Base-by-base conservation (phyloP, 768 basidiomycete genomes). In the Leucocoprinus birnbaumii region DNA sequence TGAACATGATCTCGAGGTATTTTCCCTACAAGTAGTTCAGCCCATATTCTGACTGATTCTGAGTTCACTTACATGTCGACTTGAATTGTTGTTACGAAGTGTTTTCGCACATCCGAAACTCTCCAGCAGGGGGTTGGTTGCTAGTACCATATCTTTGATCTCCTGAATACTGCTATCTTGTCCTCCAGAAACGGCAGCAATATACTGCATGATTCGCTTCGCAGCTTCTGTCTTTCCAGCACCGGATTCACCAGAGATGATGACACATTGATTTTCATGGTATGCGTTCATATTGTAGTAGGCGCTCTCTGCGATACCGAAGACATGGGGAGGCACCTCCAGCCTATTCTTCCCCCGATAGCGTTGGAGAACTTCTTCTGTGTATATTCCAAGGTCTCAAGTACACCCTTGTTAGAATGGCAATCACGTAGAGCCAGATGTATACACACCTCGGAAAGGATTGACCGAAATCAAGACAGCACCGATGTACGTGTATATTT, bases 281-380 rank as follows among this genome's bases (percentile, higher is more conserved):
- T 99, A 97, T 25, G 94, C 92, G 60, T 94, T 95, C 97, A 99
- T 98, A 68, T 95, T 93, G 76, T 98, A 98, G 77, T 98, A 98
- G 9, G 94, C 87, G 51, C 89, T 83, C 78, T 99, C 97, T 44
- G 97, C 97, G 61, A 99, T 97, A 61, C 89, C 80, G 74, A 96
- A 99, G 48, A 99, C 97, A 74, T 99, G 97, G 1, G 97, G 97
- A 9, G 96, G 90, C 51, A 98, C 92, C 72, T 99, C 97, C 56
- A 99, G 85, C 60, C 97, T 82, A 71, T 99, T 99, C 84, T 98
- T 98, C 63, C 94, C 94, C 58, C 85, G 87, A 73, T 99, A 98
- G 58, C 79, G 83, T 61, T 82, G 80, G 34, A 98, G 77, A 16
- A 86, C 83, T 48, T 93, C 89, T 35, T 94, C 91, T n/a, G 87